Percentiles rank a stretch among this genome's conserved stretches.
Evolutionary conservation across 768 basidiomycete species (phyloP).

Genomic region (Boletus subcaerulescens): DNA sequence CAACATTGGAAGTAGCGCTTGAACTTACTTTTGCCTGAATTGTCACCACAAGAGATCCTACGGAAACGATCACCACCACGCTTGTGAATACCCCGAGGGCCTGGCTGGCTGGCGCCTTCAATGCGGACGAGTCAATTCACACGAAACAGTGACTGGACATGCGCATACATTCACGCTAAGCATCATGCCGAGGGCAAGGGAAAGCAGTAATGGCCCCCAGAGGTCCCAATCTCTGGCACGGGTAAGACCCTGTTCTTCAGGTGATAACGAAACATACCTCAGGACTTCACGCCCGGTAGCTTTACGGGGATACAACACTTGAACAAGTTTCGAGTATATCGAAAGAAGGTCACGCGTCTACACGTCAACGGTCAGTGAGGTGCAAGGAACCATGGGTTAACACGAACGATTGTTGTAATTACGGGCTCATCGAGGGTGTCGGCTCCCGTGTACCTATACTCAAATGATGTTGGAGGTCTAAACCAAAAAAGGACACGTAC

Average conservation of each 20-base stretch:
- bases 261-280: constrained; percentile 42
- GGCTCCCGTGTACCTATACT: constrained; percentile 60
- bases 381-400: constrained; percentile 1
- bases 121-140: background rate
- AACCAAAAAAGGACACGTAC: constrained; percentile 38
- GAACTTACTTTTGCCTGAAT: constrained; percentile 85
- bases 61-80: constrained; percentile 88
- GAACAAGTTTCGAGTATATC: constrained; percentile 88
- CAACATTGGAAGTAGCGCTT: background rate
- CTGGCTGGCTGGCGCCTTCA: constrained; percentile 78
- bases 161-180: constrained; percentile 74
- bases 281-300: constrained; percentile 76
- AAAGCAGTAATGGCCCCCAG: constrained; percentile 91
- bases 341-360: constrained; percentile 88
- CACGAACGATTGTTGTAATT: constrained; percentile 80
- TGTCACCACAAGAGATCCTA: constrained; percentile 89
- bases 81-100: constrained; percentile 88
- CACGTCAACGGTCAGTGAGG: constrained; percentile 8
- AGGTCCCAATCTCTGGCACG: constrained; percentile 88
- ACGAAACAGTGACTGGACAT: background rate
- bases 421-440: constrained; percentile 95
- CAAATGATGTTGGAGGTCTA: background rate
- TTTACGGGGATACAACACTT: constrained; percentile 87
- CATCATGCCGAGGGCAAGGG: constrained; percentile 76
- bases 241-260: constrained; percentile 1